phyloP scores from a whole-genome alignment of 148 eudicot species.

The Heliamphora exappendiculata region DNA sequence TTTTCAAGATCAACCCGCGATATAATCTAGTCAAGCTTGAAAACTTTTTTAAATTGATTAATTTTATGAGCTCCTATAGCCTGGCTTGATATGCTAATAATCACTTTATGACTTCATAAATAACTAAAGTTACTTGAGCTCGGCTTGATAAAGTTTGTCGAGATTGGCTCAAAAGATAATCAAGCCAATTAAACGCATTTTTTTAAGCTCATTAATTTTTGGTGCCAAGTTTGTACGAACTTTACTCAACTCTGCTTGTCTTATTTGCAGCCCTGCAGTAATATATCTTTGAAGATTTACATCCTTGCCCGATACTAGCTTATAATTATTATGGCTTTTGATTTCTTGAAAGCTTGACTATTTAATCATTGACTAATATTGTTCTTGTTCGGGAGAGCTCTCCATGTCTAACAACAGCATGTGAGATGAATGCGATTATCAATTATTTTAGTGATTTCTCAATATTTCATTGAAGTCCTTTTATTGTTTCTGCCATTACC shows the following conservation, averaged over 20 bases:
- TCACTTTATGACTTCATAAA: too few relatives aligned
- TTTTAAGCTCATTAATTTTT: too few relatives aligned
- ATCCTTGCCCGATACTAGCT: background rate
- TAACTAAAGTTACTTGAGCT: too few relatives aligned
- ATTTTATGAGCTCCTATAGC: background rate
- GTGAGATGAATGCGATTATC: background rate
- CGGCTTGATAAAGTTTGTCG: too few relatives aligned
- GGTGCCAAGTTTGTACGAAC: too few relatives aligned
- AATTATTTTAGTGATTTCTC: background rate
- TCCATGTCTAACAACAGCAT: background rate
- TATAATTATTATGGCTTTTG: background rate
- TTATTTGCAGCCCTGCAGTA: too few relatives aligned
- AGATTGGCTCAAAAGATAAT: too few relatives aligned
- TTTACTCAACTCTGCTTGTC: too few relatives aligned
- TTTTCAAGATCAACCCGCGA: background rate
- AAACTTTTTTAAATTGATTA: background rate
- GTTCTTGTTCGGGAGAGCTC: background rate
- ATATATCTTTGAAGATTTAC: background rate
- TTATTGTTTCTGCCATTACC: background rate
- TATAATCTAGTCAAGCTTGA: background rate
- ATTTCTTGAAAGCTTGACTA: background rate
- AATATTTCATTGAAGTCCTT: background rate
- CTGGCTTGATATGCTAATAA: background rate
- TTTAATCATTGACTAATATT: too few relatives aligned
- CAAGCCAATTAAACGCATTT: too few relatives aligned